Conservation (phyloP, 139 green algal species). For the Zygnema cylindricum region DNA sequence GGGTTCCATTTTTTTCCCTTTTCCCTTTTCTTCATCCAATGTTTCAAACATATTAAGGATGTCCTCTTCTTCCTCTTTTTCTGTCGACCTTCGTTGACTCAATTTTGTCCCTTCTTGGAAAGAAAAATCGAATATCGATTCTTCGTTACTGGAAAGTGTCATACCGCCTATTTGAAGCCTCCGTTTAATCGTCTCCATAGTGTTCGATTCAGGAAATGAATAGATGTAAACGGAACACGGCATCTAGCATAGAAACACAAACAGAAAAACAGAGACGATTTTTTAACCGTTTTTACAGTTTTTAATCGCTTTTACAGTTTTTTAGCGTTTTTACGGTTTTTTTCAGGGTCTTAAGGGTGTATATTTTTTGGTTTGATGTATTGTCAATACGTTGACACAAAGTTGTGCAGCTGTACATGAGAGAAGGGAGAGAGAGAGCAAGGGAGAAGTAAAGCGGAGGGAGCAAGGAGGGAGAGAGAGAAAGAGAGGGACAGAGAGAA, state of each 20-base stretch:
- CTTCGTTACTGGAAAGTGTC: not conserved
- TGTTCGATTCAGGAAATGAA: not conserved
- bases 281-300: not conserved
- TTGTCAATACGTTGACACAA: not conserved
- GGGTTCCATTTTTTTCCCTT: slow-evolving; percentile 33
- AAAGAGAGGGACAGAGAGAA: not conserved
- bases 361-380: not conserved
- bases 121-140: not conserved
- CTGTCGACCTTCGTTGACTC: too few species aligned
- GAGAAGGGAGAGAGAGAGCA: not conserved
- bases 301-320: not conserved
- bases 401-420: not conserved
- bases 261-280: not conserved
- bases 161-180: not conserved
- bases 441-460: not conserved
- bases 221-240: slow-evolving; percentile 1
- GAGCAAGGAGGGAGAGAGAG: not conserved
- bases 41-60: slow-evolving; percentile 18
- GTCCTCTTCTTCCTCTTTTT: not conserved
- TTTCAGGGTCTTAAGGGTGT: not conserved
- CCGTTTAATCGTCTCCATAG: not conserved
- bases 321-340: not conserved
- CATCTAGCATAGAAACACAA: not conserved
- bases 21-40: not conserved
- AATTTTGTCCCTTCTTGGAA: not conserved